A percentile compares a stretch with the other conserved stretches of the same genome.
Conservation (phyloP, 2,329 filamentous ascomycete species). For the Aspergillus proliferans region DNA sequence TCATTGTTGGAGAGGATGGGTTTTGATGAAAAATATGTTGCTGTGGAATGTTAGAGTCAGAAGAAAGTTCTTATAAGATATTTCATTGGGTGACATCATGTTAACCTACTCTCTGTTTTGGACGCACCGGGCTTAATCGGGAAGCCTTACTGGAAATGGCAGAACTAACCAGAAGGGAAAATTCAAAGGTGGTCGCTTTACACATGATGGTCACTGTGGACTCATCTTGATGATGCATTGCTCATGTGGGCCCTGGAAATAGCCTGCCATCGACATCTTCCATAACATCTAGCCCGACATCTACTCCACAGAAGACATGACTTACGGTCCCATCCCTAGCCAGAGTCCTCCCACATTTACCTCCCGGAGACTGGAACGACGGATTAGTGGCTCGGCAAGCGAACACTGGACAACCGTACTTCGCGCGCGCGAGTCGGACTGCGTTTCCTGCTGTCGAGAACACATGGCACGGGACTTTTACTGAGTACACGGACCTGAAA, state of each 20-base stretch:
- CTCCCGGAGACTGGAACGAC: constrained; percentile 27
- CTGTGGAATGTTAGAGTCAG: neutral
- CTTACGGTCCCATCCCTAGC: constrained; percentile 23
- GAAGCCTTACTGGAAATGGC: too few relatives aligned
- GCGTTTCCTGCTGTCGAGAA: constrained; percentile 15
- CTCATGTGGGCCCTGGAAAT: too few relatives aligned
- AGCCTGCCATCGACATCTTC: too few relatives aligned
- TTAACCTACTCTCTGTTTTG: too few relatives aligned
- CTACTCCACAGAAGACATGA: constrained; percentile 22
- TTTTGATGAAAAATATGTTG: neutral
- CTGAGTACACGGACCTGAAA: constrained; percentile 17
- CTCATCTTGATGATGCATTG: too few relatives aligned
- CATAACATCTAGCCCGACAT: constrained; percentile 21
- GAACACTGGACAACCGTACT: constrained; percentile 12
- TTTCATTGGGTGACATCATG: too few relatives aligned
- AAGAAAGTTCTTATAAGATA: too few relatives aligned
- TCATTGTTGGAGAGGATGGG: neutral
- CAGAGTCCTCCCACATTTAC: constrained; percentile 15
- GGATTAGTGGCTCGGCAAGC: constrained; percentile 15
- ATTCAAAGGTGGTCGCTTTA: too few relatives aligned
- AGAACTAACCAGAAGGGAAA: too few relatives aligned
- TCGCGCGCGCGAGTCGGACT: constrained; percentile 11
- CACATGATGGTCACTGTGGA: too few relatives aligned
- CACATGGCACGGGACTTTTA: constrained; percentile 16
- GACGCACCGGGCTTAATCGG: too few relatives aligned